A percentile compares a stretch with the other conserved stretches of the same genome.
Evolutionary conservation across 169 alveolate species (phyloP).

Genomic region (Amoebophrya sp.): DNA sequence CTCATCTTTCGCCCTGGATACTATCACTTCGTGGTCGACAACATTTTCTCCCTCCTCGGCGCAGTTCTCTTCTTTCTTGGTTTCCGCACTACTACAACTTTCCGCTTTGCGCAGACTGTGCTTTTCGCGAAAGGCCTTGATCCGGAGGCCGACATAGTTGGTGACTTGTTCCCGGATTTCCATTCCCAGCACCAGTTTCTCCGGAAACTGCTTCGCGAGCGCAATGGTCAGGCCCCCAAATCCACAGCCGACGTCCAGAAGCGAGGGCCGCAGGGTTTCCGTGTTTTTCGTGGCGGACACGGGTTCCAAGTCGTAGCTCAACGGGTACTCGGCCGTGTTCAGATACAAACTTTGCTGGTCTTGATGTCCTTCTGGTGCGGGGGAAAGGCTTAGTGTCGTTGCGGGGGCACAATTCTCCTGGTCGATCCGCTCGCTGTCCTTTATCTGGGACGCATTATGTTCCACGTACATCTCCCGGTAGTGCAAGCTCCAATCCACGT

Average conservation of each 20-base stretch:
- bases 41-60: neutral
- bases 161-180: constrained; percentile 77
- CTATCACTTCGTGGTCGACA: neutral
- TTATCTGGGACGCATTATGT: neutral
- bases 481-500: constrained; percentile 44
- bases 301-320: neutral
- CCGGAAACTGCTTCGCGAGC: constrained; percentile 59
- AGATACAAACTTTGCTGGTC: neutral
- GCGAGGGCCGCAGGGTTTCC: constrained; percentile 34
- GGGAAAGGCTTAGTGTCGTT: neutral
- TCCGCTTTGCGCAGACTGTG: neutral
- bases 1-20: neutral
- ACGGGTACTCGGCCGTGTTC: neutral
- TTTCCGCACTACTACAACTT: neutral
- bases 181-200: constrained; percentile 65
- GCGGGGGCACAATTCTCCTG: neutral
- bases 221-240: constrained; percentile 74
- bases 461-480: constrained; percentile 32
- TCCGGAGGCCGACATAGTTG: constrained; percentile 73
- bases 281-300: neutral
- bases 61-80: neutral
- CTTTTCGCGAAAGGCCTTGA: constrained; percentile 49
- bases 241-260: constrained; percentile 80
- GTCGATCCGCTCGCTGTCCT: neutral
- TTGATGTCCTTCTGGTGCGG: neutral